phyloP scores from a whole-genome alignment of 805 yeast species.

The Hanseniaspora pseudoguilliermondii region DNA sequence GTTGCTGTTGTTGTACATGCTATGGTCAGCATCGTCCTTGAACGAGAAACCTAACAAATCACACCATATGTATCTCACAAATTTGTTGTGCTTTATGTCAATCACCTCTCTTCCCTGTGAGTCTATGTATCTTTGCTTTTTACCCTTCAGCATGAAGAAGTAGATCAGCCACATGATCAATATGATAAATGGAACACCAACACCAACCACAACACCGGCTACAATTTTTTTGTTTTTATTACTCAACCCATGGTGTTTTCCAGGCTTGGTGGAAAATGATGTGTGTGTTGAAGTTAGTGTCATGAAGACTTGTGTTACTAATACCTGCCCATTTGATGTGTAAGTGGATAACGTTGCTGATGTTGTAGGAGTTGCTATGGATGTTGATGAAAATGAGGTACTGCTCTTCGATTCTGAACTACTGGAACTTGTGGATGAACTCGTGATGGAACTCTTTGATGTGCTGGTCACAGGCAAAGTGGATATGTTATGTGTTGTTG shows the following conservation, averaged over 20 bases:
- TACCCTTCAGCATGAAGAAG: constrained; percentile 23
- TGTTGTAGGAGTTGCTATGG: not conserved
- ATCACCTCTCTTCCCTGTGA: constrained; percentile 30
- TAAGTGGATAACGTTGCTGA: constrained; percentile 14
- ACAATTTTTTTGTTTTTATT: constrained; percentile 40
- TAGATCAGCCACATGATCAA: constrained; percentile 20
- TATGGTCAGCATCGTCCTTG: not conserved
- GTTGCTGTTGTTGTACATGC: not conserved
- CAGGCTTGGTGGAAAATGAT: constrained; percentile 20
- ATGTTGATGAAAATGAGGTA: not conserved
- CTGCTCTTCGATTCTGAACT: not conserved
- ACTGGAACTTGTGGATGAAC: not conserved
- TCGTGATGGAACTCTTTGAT: not conserved
- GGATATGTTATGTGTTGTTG: constrained; percentile 15
- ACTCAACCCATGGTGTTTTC: constrained; percentile 32
- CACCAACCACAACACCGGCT: constrained; percentile 59
- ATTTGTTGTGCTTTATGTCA: constrained; percentile 24
- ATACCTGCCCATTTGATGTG: constrained; percentile 27
- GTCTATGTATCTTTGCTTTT: constrained; percentile 26
- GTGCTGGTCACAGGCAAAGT: constrained; percentile 12
- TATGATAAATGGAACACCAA: constrained; percentile 47
- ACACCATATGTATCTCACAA: constrained; percentile 16
- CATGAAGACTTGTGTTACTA: constrained; percentile 24
- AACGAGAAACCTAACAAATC: constrained; percentile 4
- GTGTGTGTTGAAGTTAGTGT: constrained; percentile 25